Conservation (phyloP, 306 rosid species). For the Begonia masoniana region DNA sequence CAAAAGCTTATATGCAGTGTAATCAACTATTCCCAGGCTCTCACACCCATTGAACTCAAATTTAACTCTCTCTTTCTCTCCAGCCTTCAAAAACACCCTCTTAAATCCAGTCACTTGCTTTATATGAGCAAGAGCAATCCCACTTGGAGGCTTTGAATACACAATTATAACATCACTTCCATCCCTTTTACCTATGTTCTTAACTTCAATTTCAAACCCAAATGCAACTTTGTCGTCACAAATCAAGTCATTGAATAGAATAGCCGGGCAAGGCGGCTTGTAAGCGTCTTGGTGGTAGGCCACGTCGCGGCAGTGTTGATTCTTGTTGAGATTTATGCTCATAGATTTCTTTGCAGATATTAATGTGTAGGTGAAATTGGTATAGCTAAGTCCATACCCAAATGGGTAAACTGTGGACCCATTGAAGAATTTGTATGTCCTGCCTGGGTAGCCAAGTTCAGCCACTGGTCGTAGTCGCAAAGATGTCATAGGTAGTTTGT, state of each 20-base stretch:
- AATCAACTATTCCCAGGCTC: constrained; percentile 17
- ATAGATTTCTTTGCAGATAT: constrained; percentile 5
- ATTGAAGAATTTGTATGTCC: constrained; percentile 24
- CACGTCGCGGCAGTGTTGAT: constrained; percentile 13
- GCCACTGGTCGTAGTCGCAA: constrained; percentile 18
- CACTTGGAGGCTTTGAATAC: constrained; percentile 17
- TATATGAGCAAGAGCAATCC: constrained; percentile 3
- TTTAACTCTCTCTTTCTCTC: constrained; percentile 2
- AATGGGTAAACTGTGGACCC: constrained; percentile 23
- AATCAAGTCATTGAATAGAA: constrained; percentile 10
- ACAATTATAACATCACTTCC: constrained; percentile 16
- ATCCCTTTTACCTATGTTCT: constrained; percentile 11
- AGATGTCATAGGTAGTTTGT: constrained; percentile 18
- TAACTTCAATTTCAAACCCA: constrained; percentile 5
- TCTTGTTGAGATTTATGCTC: neutral
- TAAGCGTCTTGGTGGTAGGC: neutral
- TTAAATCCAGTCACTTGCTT: constrained; percentile 24
- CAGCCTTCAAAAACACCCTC: constrained; percentile 13
- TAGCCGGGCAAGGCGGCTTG: constrained; percentile 10
- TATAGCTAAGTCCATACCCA: constrained; percentile 25
- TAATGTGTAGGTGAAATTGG: constrained; percentile 9
- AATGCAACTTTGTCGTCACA: constrained; percentile 3
- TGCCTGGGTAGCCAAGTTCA: constrained; percentile 19
- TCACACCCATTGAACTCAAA: constrained; percentile 14
- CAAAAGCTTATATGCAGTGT: constrained; percentile 8